Conservation (phyloP, 1,284 basidiomycete genomes). For the Rhizoctonia solani region DNA sequence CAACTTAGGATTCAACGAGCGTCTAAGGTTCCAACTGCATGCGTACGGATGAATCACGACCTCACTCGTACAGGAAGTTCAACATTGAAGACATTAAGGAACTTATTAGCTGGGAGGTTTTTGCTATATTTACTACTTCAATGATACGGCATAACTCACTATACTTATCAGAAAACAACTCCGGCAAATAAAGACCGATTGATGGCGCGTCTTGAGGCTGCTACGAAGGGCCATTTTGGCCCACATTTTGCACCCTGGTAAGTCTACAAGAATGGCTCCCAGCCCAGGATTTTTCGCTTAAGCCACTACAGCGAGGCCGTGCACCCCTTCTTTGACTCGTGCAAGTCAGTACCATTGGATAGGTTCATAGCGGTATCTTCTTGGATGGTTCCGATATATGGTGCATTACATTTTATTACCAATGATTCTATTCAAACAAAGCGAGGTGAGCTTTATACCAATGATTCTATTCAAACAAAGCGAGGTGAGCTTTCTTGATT, state of each 20-base stretch:
- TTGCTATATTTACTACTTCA: too few relatives aligned
- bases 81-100: slow-evolving; percentile 60
- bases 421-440: slow-evolving; percentile 70
- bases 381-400: slow-evolving; percentile 82
- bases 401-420: slow-evolving; percentile 91
- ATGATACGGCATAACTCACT: neutral
- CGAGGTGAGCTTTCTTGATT: too few relatives aligned
- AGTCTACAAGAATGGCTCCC: slow-evolving; percentile 33
- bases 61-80: slow-evolving; percentile 63
- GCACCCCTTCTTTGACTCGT: slow-evolving; percentile 80
- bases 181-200: slow-evolving; percentile 38
- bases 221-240: slow-evolving; percentile 52
- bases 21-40: slow-evolving; percentile 64
- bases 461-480: too few relatives aligned
- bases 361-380: slow-evolving; percentile 82
- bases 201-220: slow-evolving; percentile 28
- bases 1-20: slow-evolving; percentile 61
- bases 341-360: slow-evolving; percentile 65
- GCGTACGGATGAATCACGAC: slow-evolving; percentile 64
- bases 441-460: slow-evolving; percentile 42
- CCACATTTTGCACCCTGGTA: slow-evolving; percentile 62
- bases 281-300: too few relatives aligned
- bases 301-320: slow-evolving; percentile 61
- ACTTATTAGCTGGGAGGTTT: slow-evolving; percentile 56
- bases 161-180: slow-evolving; percentile 36